phyloP scores from a whole-genome alignment of 2,329 filamentous ascomycete species.

The Fusarium beomiforme region DNA sequence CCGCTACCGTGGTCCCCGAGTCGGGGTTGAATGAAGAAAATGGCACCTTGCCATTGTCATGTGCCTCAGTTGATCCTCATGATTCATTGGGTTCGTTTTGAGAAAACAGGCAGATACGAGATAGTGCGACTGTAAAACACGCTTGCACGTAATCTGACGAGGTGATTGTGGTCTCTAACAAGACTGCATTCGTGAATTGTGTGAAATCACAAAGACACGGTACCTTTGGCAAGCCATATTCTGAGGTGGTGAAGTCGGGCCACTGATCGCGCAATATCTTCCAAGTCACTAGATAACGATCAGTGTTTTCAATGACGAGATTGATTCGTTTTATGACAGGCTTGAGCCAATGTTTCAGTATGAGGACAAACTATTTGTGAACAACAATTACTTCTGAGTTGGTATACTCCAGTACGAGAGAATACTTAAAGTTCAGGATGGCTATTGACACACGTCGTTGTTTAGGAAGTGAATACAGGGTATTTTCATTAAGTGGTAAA shows the following conservation, averaged over 20 bases:
- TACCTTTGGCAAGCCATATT: neutral
- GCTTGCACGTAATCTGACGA: slow-evolving; percentile 7
- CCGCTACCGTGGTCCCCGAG: neutral
- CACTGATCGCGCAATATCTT: neutral
- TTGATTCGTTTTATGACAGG: neutral
- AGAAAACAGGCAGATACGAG: slow-evolving; percentile 21
- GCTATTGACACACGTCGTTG: neutral
- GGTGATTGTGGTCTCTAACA: slow-evolving; percentile 4
- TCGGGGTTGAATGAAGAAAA: neutral
- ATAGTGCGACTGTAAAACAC: slow-evolving; percentile 13
- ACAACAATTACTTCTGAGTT: neutral
- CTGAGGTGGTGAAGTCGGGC: slow-evolving; percentile 16
- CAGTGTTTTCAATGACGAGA: neutral
- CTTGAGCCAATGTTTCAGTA: neutral
- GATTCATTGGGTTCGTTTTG: slow-evolving; percentile 19
- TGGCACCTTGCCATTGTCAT: slow-evolving; percentile 28
- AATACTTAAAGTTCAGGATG: neutral
- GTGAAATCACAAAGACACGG: neutral
- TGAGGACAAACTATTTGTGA: neutral
- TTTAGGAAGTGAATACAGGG: neutral
- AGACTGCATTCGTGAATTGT: neutral
- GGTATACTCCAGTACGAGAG: neutral
- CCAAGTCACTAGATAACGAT: neutral
- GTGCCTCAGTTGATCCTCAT: slow-evolving; percentile 22
- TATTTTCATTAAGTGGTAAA: neutral